Evolutionary conservation across 169 alveolate genomes (phyloP).

Genomic region (Plasmodium relictum): DNA sequence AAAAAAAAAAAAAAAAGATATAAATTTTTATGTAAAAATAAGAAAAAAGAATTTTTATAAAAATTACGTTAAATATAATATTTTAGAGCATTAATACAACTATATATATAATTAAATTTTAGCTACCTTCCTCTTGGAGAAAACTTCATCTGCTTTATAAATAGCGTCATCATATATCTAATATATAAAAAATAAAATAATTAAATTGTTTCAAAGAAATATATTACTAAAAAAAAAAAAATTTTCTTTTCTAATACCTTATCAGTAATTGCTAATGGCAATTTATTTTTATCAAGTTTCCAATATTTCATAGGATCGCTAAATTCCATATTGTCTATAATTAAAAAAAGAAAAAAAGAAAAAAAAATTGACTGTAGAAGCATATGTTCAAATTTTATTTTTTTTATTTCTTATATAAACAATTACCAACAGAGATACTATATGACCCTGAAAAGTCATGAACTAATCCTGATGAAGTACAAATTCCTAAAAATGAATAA

Average conservation of each 20-base stretch:
- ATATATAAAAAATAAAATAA: neutral
- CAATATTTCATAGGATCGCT: conserved; percentile 66
- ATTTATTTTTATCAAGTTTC: conserved; percentile 52
- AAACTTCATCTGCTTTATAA: conserved; percentile 22
- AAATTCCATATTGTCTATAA: conserved; percentile 53
- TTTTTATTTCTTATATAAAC: neutral
- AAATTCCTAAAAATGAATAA: conserved; percentile 8
- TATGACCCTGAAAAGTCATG: conserved; percentile 61
- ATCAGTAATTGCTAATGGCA: conserved; percentile 43
- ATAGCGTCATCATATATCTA: conserved; percentile 64
- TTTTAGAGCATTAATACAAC: neutral
- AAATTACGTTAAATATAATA: neutral
- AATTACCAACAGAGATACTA: conserved; percentile 47
- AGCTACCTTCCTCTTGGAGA: conserved; percentile 35
- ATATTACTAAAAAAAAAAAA: neutral
- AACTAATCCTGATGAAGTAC: conserved; percentile 40
- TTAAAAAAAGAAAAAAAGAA: neutral
- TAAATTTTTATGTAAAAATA: neutral
- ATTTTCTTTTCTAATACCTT: conserved; percentile 21
- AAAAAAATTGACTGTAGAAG: neutral
- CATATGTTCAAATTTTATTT: neutral
- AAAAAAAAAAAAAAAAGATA: neutral
- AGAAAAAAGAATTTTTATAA: neutral
- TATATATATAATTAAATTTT: neutral
- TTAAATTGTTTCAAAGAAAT: too few species aligned